Conservation (phyloP, 2,329 filamentous ascomycete species). For the Ceratocystis diversiconidia region DNA sequence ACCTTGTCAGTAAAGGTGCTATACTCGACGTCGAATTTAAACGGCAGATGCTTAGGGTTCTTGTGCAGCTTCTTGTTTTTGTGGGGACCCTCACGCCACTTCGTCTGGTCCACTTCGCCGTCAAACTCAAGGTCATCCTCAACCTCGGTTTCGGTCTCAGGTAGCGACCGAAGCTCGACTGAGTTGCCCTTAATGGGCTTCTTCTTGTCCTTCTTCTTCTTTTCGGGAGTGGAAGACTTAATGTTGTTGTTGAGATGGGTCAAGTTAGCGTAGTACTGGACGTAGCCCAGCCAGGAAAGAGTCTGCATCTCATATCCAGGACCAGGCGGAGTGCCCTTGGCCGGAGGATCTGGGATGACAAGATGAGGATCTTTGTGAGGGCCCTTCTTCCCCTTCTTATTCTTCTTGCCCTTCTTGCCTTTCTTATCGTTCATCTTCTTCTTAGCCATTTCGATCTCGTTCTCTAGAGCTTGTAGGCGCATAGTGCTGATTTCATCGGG, state of each 20-base stretch:
- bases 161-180: constrained; percentile 11
- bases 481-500: constrained; percentile 24
- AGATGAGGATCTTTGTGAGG: constrained; percentile 47
- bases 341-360: constrained; percentile 55
- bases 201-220: constrained; percentile 23
- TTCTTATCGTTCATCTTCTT: constrained; percentile 24
- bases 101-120: constrained; percentile 24
- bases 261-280: constrained; percentile 90
- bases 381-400: constrained; percentile 32
- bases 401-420: constrained; percentile 26
- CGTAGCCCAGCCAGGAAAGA: constrained; percentile 64
- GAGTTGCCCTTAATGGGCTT: constrained; percentile 9
- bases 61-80: constrained; percentile 40
- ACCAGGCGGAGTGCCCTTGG: constrained; percentile 59
- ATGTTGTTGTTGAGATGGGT: constrained; percentile 72
- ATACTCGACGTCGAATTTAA: constrained; percentile 74
- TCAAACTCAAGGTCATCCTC: constrained; percentile 16
- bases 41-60: constrained; percentile 45
- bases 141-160: constrained; percentile 2
- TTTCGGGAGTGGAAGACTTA: constrained; percentile 20
- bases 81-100: constrained; percentile 53
- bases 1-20: constrained; percentile 62
- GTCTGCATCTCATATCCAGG: constrained; percentile 82
- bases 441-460: constrained; percentile 21
- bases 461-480: constrained; percentile 12